Base-by-base conservation (phyloP, 108 stramenopile genomes). In the Epithemia pelagica region DNA sequence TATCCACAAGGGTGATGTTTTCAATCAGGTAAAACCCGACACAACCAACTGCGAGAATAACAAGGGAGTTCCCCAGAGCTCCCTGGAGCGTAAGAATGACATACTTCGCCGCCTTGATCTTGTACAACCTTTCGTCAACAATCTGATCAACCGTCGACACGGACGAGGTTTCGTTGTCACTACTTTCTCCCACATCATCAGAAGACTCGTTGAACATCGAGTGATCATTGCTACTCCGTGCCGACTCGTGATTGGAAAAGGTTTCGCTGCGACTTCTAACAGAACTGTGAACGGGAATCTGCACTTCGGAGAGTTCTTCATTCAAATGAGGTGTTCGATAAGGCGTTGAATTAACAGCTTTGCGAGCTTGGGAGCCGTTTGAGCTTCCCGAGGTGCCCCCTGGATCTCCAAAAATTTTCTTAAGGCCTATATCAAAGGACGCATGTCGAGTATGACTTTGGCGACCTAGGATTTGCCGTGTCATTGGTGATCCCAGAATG, bases 1-100 rank as follows among this genome's bases (percentile, higher is more conserved):
- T 81, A 37, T 84, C 83, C 25, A 84, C 69, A n/a, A 84, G 29
- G 20, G 79, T 65, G 27, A 79, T 83, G 21, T 80, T 81, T 60
- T 94, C 92, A 32, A 94, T 91, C 52, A 85, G 82, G 58, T 82
- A 87, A 69, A 91, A 94, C 23, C 92, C 92, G 59, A 88, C 59
- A 51, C 88, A 86, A 7, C 92, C 92, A 64, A 81, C 70, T 18
- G 78, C 80, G 61, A 94, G 91, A 64, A 94, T 86, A 2, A 88
- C 72, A 29, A 90, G 32, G 22, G 92, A 94, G 69, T 94, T 94
- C 18, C 76, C 58, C 21, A 91, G 69, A 21, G 92, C 92, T 54
- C 86, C 78, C 30, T 83, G 76, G 64, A 94, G 66, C 18, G 92
- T 94, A 53, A 88, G 59, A 28, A 94, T 77, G 20, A 91, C 81